Percentiles rank a stretch among this genome's conserved stretches.
Conservation (phyloP, 2,329 filamentous ascomycete genomes). For the Talaromyces funiculosus region DNA sequence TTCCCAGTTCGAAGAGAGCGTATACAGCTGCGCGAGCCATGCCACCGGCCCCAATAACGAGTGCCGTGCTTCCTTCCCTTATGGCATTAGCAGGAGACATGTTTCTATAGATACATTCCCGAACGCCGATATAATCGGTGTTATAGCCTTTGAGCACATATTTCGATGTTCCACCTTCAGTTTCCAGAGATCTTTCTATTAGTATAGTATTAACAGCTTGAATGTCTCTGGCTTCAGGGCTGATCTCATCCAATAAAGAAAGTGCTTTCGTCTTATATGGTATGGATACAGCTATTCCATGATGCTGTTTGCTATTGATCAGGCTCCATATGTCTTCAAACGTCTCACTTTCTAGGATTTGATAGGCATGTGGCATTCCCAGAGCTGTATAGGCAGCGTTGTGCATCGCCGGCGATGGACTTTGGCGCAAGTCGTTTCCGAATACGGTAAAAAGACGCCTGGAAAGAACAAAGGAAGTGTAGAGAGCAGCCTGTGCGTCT, state of each 20-base stretch:
- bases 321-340: constrained; percentile 15
- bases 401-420: constrained; percentile 25
- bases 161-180: background rate
- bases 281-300: constrained; percentile 20
- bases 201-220: constrained; percentile 26
- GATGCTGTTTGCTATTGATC: constrained; percentile 13
- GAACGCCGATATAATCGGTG: constrained; percentile 26
- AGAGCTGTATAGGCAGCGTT: constrained; percentile 20
- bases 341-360: constrained; percentile 7
- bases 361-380: constrained; percentile 22
- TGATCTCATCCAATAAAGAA: constrained; percentile 18
- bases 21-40: constrained; percentile 24
- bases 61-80: constrained; percentile 9
- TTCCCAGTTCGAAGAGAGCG: constrained; percentile 10
- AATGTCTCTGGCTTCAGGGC: constrained; percentile 22
- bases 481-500: constrained; percentile 1
- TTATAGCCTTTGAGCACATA: constrained; percentile 23
- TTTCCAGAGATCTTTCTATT: constrained; percentile 11
- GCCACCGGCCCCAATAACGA: constrained; percentile 5
- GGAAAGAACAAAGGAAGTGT: constrained; percentile 13
- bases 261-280: constrained; percentile 24
- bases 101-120: constrained; percentile 21
- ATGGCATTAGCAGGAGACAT: constrained; percentile 16
- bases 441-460: constrained; percentile 20
- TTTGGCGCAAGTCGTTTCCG: constrained; percentile 20